Conservation (phyloP, 164 flowering plant genomes). For the Protea cynaroides region DNA sequence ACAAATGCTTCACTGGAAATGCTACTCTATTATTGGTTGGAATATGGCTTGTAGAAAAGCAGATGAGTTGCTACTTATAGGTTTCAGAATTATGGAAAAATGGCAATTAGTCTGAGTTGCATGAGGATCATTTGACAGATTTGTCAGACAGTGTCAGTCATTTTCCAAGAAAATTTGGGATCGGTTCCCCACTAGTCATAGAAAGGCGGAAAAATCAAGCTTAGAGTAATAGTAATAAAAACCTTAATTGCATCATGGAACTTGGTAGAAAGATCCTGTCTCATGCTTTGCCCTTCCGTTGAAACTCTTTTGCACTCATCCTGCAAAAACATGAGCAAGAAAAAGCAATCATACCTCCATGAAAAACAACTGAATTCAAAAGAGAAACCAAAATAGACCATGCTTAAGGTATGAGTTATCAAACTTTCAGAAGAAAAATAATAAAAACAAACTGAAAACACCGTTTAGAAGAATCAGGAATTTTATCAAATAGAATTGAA, state of each 20-base stretch:
- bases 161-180: no score
- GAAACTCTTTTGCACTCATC: conserved; percentile 92
- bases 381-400: neutral
- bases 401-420: neutral
- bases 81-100: no score
- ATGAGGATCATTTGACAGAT: no score
- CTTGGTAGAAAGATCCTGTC: conserved; percentile 71
- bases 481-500: no score
- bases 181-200: neutral
- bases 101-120: no score
- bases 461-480: no score
- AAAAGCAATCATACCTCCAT: conserved; percentile 1
- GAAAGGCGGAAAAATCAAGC: neutral
- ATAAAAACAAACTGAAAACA: neutral
- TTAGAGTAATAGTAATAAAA: neutral
- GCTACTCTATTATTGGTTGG: no score
- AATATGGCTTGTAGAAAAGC: no score
- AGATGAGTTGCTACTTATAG: no score
- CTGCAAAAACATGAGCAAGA: conserved; percentile 32
- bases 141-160: no score
- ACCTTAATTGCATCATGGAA: conserved; percentile 97
- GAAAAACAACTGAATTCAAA: neutral
- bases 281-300: conserved; percentile 80
- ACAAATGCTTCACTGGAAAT: no score
- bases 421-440: neutral